Conservation (phyloP, 805 yeast species). For the Ogataea pini region DNA sequence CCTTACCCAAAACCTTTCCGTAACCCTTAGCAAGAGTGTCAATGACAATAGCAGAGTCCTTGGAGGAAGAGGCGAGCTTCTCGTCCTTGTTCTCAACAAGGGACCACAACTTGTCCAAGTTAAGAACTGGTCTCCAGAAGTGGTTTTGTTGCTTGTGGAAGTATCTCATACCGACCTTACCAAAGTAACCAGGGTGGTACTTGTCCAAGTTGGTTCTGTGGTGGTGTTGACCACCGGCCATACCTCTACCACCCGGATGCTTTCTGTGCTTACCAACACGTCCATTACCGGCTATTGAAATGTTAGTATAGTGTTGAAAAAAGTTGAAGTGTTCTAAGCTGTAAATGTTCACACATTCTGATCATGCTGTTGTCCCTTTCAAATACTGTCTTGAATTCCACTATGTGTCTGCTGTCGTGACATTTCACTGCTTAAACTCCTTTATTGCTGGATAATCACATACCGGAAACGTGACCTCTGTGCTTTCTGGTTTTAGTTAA, state of each 20-base stretch:
- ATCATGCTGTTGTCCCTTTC: background rate
- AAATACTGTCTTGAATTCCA: too few relatives aligned
- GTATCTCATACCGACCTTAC: constrained; percentile 99
- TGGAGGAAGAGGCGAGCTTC: constrained; percentile 79
- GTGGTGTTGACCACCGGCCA: constrained; percentile 99
- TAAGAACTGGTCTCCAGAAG: constrained; percentile 97
- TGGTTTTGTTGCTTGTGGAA: constrained; percentile 94
- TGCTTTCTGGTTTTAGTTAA: constrained; percentile 99
- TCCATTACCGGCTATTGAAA: constrained; percentile 94
- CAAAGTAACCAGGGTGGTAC: constrained; percentile 99
- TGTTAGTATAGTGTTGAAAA: constrained; percentile 9
- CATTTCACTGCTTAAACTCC: background rate
- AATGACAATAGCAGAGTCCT: constrained; percentile 96
- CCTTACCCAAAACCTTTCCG: constrained; percentile 99
- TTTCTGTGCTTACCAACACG: constrained; percentile 99
- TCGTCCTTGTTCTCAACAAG: constrained; percentile 94
- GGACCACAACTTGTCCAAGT: constrained; percentile 98
- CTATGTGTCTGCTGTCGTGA: background rate
- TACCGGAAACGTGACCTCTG: constrained; percentile 99
- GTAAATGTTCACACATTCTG: background rate
- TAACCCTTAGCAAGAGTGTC: constrained; percentile 99
- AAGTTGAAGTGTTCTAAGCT: background rate
- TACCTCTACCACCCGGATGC: constrained; percentile 99
- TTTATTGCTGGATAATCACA: constrained; percentile 41
- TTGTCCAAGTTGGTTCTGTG: constrained; percentile 99